phyloP scores from a whole-genome alignment of 2,329 filamentous ascomycete species.

The Ustulina deusta region DNA sequence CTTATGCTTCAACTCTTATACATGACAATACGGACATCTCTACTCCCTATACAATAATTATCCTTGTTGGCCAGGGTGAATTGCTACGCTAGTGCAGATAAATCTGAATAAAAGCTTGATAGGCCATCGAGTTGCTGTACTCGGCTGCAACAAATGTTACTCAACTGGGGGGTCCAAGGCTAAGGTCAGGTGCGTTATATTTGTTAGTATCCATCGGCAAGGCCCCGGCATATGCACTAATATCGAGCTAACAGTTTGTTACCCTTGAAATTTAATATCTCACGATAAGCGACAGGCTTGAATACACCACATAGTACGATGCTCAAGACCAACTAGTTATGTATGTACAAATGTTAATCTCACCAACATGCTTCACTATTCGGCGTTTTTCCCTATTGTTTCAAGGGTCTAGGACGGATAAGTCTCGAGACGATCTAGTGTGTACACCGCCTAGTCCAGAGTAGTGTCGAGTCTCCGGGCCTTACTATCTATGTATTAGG shows the following conservation, averaged over 20 bases:
- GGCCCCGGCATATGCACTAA: slow-evolving; percentile 20
- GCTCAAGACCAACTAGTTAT: slow-evolving; percentile 22
- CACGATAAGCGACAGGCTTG: slow-evolving; percentile 25
- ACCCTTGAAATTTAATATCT: slow-evolving; percentile 23
- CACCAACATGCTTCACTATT: slow-evolving; percentile 29
- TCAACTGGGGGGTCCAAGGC: not conserved
- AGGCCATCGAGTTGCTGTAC: slow-evolving; percentile 15
- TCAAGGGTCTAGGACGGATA: slow-evolving; percentile 33
- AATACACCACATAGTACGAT: slow-evolving; percentile 9
- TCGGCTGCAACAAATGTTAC: not conserved
- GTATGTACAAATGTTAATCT: slow-evolving; percentile 30
- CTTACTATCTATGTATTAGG: slow-evolving; percentile 30
- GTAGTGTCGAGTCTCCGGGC: not conserved
- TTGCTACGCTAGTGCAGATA: slow-evolving; percentile 3
- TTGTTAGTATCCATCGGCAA: slow-evolving; percentile 12
- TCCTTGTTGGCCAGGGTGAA: slow-evolving; percentile 6
- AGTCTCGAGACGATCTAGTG: slow-evolving; percentile 36
- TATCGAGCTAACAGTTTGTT: slow-evolving; percentile 9
- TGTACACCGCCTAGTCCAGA: slow-evolving; percentile 28
- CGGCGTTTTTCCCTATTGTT: slow-evolving; percentile 26
- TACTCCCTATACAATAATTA: slow-evolving; percentile 6
- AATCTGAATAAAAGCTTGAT: slow-evolving; percentile 18
- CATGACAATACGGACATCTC: slow-evolving; percentile 12
- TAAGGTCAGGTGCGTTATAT: slow-evolving; percentile 9
- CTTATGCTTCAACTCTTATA: not conserved